Conservation (phyloP, 108 stramenopile genomes). For the Mayamaea pseudoterrestris region DNA sequence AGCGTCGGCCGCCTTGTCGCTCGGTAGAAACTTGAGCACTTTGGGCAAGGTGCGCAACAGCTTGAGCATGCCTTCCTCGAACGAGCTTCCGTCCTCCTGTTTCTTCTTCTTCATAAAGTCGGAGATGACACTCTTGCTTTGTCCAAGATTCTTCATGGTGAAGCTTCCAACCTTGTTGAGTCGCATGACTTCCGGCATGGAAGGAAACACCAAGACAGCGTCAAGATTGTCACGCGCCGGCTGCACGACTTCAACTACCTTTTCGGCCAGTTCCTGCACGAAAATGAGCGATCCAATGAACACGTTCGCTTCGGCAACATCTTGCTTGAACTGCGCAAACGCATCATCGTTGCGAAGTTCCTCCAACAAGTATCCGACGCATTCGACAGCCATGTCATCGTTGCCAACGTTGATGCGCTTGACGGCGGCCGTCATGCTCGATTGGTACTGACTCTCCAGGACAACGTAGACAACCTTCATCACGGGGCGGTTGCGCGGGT, state of each 20-base stretch:
- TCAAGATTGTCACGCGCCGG: slow-evolving; percentile 83
- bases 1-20: slow-evolving; percentile 94
- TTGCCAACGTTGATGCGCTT: slow-evolving; percentile 89
- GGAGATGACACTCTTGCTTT: slow-evolving; percentile 86
- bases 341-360: slow-evolving; percentile 85
- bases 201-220: slow-evolving; percentile 89
- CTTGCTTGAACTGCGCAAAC: slow-evolving; percentile 84
- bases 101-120: slow-evolving; percentile 99
- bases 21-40: slow-evolving; percentile 92
- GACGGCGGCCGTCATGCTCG: slow-evolving; percentile 88
- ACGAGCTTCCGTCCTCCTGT: slow-evolving; percentile 89
- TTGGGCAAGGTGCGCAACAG: slow-evolving; percentile 91
- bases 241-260: slow-evolving; percentile 83
- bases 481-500: slow-evolving; percentile 49
- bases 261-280: slow-evolving; percentile 95
- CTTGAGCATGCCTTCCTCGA: slow-evolving; percentile 97
- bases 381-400: slow-evolving; percentile 92
- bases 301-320: slow-evolving; percentile 84
- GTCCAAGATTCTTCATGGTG: slow-evolving; percentile 94
- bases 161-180: slow-evolving; percentile 93
- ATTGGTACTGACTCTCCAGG: slow-evolving; percentile 94
- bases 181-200: slow-evolving; percentile 97
- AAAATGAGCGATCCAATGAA: slow-evolving; percentile 96
- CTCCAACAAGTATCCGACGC: slow-evolving; percentile 92
- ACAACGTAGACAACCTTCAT: slow-evolving; percentile 97